These are phyloP conservation scores for Apiotrichum laibachii DNA, from an alignment of 1,284 basidiomycete genomes.

Conservation along the genomic window DNA sequence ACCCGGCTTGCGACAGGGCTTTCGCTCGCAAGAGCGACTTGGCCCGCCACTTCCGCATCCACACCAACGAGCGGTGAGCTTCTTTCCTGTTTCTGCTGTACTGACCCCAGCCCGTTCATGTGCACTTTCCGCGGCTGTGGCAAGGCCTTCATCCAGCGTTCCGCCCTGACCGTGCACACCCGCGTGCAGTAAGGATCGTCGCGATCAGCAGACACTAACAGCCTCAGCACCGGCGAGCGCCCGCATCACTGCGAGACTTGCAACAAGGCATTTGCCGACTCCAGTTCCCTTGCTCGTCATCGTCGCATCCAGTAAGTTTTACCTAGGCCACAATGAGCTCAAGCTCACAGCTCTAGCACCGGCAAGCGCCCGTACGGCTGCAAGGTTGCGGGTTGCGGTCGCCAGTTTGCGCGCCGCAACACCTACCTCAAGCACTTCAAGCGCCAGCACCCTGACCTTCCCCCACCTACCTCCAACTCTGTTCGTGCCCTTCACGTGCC, in stretches of 20 bases:
- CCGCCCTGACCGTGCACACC: slow-evolving; percentile 51
- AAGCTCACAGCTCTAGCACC: slow-evolving; percentile 29
- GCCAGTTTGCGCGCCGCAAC: slow-evolving; percentile 44
- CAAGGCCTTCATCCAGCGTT: slow-evolving; percentile 52
- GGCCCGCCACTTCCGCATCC: slow-evolving; percentile 54
- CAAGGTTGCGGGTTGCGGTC: slow-evolving; percentile 32
- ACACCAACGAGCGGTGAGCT: slow-evolving; percentile 50
- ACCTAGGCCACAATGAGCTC: slow-evolving; percentile 27
- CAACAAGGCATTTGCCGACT: slow-evolving; percentile 58
- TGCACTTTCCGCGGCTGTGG: slow-evolving; percentile 45
- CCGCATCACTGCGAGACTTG: slow-evolving; percentile 58
- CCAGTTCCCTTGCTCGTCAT: slow-evolving; percentile 59
- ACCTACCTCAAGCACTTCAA: slow-evolving; percentile 47
- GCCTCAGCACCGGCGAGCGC: slow-evolving; percentile 56
- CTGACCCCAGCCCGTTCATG: slow-evolving; percentile 43
- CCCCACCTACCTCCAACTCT: slow-evolving; percentile 31
- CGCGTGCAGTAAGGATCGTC: slow-evolving; percentile 50
- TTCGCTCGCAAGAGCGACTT: slow-evolving; percentile 56
- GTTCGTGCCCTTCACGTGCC: slow-evolving; percentile 23
- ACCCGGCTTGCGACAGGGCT: slow-evolving; percentile 51
- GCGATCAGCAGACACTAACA: background rate
- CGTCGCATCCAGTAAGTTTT: slow-evolving; percentile 56
- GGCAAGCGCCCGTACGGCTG: slow-evolving; percentile 45
- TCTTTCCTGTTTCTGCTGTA: background rate
- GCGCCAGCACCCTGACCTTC: slow-evolving; percentile 40